A percentile compares a stretch with the other conserved stretches of the same genome.
These are phyloP conservation scores for Saturnispora sanitii DNA, from an alignment of 805 yeast species.

Conservation along the genomic window DNA sequence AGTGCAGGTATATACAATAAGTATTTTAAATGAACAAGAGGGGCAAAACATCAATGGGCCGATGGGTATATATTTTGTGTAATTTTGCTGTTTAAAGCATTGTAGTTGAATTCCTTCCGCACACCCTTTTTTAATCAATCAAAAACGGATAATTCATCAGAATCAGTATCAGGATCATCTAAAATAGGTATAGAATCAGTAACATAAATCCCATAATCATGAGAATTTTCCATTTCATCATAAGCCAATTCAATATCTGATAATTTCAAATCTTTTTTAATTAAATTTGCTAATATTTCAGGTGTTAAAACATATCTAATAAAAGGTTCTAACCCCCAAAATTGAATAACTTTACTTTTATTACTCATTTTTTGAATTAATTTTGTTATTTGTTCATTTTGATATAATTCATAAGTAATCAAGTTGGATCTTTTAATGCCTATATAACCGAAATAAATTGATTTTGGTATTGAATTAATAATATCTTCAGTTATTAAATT, in stretches of 20 bases:
- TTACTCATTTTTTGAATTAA: slow-evolving; percentile 23
- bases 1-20: too few relatives aligned
- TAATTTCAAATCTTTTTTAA: slow-evolving; percentile 35
- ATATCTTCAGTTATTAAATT: slow-evolving; percentile 38
- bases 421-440: slow-evolving; percentile 49
- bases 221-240: slow-evolving; percentile 35
- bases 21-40: too few relatives aligned
- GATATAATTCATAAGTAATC: slow-evolving; percentile 34
- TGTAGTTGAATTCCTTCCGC: too few relatives aligned
- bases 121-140: too few relatives aligned
- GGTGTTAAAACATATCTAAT: slow-evolving; percentile 52
- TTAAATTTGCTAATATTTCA: slow-evolving; percentile 45
- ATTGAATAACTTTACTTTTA: slow-evolving; percentile 38
- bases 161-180: neutral
- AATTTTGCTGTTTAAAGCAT: too few relatives aligned
- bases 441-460: slow-evolving; percentile 47
- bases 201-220: slow-evolving; percentile 25
- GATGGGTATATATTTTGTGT: too few relatives aligned
- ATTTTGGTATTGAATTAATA: slow-evolving; percentile 36
- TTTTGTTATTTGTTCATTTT: slow-evolving; percentile 21
- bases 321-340: slow-evolving; percentile 54
- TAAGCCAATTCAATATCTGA: slow-evolving; percentile 35
- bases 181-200: too few relatives aligned
- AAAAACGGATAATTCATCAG: too few relatives aligned
- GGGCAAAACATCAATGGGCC: too few relatives aligned